Base-by-base conservation (phyloP, 2,329 filamentous ascomycete genomes). In the Colletotrichum incanum region DNA sequence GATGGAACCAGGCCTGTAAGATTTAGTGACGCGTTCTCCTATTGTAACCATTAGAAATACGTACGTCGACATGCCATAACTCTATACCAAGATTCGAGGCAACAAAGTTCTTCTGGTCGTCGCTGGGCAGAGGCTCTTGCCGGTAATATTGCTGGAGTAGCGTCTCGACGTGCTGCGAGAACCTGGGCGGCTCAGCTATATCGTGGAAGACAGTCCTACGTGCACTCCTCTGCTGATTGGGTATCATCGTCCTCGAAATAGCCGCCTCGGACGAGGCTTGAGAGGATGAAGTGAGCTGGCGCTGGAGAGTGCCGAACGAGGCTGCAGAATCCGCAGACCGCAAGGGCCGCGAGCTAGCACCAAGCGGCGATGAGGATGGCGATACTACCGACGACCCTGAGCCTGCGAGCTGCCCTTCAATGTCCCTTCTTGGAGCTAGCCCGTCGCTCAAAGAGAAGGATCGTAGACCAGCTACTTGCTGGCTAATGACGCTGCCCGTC, bases 21-120 rank as follows among this genome's bases (percentile, higher is more conserved):
- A 20, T 64, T 71, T 31, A 77, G 61, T 45, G 45, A 16, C 14
- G 18, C 11, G 5, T 20, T 37, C 41, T 34, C 6, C 28, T 23
- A 8, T 2, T 7, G 5, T 31, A 6, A 18, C 12, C 4, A 12
- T 34, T 26, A 37, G 23, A 5, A 12, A 9, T 14, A 79, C 82
- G 79, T 65, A 87, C 83, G 68, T 88, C 83, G 37, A 90, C 82
- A 73, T 89, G 86, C 59, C 81, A 79, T 3, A 84, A 82, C 67
- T 89, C 86, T 31, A 88, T 84, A 18, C 86, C 86, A 2, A 89
- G 78, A 50, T 86, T 89, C 0, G 88, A 89, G 12, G 88, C 87
- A 52, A 89, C 80, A 76, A 88, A 86, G 50, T 87, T 87, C 45
- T 85, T 85, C 50, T 88, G 84, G 1, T 84, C 85, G 58, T 87